Conservation (phyloP, 345 rosid species). For the Trapa bicornis region DNA sequence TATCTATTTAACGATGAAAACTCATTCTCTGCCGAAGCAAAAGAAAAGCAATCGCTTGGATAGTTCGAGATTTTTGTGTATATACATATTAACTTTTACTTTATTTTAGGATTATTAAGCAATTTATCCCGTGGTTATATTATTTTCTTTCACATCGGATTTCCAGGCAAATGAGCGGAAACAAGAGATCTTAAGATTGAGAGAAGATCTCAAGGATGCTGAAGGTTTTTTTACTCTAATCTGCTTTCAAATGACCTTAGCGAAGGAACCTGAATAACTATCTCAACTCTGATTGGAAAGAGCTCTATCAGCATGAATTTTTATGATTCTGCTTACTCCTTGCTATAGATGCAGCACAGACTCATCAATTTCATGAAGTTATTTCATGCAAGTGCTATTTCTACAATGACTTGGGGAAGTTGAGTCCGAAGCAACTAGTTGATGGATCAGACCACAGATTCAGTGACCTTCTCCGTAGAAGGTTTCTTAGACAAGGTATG, state of each 20-base stretch:
- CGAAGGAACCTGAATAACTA: too few relatives aligned
- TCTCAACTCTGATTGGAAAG: too few relatives aligned
- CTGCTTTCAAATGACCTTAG: not conserved
- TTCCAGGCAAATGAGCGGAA: conserved; percentile 76
- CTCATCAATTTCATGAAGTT: conserved; percentile 45
- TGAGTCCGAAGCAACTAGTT: conserved; percentile 20
- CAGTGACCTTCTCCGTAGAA: conserved; percentile 51
- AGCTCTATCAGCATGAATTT: not conserved
- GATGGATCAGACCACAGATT: conserved; percentile 43
- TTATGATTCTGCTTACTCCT: not conserved
- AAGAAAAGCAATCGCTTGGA: too few relatives aligned
- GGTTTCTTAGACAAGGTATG: conserved; percentile 78
- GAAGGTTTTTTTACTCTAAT: conserved; percentile 33
- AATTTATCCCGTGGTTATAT: not conserved
- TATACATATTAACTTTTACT: not conserved
- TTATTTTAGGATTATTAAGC: not conserved
- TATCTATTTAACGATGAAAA: not conserved
- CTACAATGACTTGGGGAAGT: conserved; percentile 65
- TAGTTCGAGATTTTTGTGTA: too few relatives aligned
- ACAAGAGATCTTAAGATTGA: conserved; percentile 52
- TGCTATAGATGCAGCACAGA: conserved; percentile 38
- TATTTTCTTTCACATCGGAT: not conserved
- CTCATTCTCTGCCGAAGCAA: not conserved
- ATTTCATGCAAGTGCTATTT: conserved; percentile 83
- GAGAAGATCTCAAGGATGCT: conserved; percentile 68